Evolutionary conservation across 83 land plant genomes (phyloP), one percentile per base, ranked within the genome.

Genomic region (Picea abies): DNA sequence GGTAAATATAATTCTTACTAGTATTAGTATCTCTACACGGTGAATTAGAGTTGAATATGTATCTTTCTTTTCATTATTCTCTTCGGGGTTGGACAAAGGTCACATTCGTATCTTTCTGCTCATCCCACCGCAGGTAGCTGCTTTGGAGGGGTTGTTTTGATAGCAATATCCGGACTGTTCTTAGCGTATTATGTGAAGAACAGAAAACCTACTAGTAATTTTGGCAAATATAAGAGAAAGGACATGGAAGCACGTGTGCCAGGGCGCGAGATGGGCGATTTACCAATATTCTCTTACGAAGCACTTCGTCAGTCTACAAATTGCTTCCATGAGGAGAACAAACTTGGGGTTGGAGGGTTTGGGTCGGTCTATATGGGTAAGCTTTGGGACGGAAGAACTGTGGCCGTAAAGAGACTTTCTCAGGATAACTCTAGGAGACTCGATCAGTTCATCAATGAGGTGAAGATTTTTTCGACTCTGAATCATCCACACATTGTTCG

Each of bases 281-380:
- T 70, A 25, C n/a, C 61, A 7, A 49, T 52, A 23, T 92, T 86
- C 85, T 83, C 91, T 44, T 94, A 87, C 82, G 91, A 90, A 37
- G 91, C 90, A 85, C 93, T 94, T 29, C 79, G 83, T 0, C n/a
- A 81, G 32, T 60, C 91, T 17, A 92, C 94, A 56, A 84, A 86
- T 61, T 52, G 76, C 26, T 94, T 92, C 85, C 93, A 93, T 77
- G 80, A 87, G 11, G 82, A 82, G 69, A 86, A 87, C 80, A 85
- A 89, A 72, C 68, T 92, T 47, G 94, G 94, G 41, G 93, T 92
- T 58, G 96, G 96, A 19, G 96, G 96, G 11, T 94, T 90, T 76
- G 96, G 96, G 1, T 86, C 94, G 0, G 96, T 94, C 3, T 94
- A 88, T 83, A 37, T 88, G 8, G 96, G 87, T 4, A 87, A 84